phyloP scores from a whole-genome alignment of 306 rosid genomes.

The Vigna mungo region DNA sequence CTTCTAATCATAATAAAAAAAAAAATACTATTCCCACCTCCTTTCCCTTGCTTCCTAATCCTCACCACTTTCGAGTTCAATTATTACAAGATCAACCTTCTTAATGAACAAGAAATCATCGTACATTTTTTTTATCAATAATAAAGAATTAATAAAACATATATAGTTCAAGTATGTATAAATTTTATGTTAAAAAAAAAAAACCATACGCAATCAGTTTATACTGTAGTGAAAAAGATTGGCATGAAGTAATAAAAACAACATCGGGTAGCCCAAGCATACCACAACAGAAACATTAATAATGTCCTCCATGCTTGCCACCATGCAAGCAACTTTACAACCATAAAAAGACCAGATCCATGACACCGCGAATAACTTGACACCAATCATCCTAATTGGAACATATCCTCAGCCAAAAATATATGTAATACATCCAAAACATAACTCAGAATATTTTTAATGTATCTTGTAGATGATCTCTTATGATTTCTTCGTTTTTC shows the following conservation, averaged over 20 bases:
- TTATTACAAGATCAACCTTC: background rate
- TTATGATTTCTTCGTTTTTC: background rate
- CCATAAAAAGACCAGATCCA: constrained; percentile 2
- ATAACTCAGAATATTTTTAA: background rate
- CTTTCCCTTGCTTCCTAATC: background rate
- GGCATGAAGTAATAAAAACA: constrained; percentile 19
- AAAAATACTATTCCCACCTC: background rate
- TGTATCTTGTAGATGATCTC: background rate
- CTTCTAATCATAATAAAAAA: constrained; percentile 45
- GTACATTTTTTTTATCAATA: too few species aligned
- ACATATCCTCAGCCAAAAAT: too few species aligned
- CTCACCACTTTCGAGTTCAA: background rate
- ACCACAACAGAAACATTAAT: constrained; percentile 70
- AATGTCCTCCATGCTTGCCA: constrained; percentile 71
- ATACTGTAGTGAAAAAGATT: constrained; percentile 5
- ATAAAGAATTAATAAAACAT: too few species aligned
- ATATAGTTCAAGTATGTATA: too few species aligned
- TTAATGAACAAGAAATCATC: too few species aligned
- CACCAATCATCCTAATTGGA: too few species aligned
- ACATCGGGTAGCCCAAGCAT: too few species aligned
- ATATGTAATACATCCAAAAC: background rate
- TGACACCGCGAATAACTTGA: too few species aligned
- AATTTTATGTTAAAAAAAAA: background rate
- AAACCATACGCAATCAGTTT: background rate
- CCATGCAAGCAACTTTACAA: constrained; percentile 92